Base-by-base conservation (phyloP, 805 yeast species). In the Wickerhamomyces sydowiorum region DNA sequence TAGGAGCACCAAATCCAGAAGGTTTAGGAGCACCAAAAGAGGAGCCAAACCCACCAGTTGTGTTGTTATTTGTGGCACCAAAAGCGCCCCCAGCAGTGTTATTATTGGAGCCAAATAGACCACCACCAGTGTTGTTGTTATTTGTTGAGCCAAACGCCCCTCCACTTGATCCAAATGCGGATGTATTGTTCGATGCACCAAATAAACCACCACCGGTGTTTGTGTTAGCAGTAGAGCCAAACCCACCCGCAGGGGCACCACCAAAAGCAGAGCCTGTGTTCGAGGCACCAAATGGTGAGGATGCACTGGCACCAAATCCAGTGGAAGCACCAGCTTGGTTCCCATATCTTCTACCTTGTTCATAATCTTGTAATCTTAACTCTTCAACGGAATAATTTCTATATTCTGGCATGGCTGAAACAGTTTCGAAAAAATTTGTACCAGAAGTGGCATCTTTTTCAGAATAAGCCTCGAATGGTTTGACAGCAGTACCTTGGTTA, bases 381-480 rank as follows among this genome's bases (percentile, higher is more conserved):
- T 93, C 99, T 61, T 89, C 97, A 56, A 81, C 76, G 0, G 96
- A 86, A 53, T 63, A 86, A 52, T 80, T 80, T 52, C 74, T 75
- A 59, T 91, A 93, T 61, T 88, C 96, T 5, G 95, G 96, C 97
- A 93, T 90, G 36, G 86, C 76, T 10, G 86, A 69, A 47, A 93
- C 83, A 52, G 79, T 79, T 62, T 91, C 87, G 64, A 70, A 90
- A 38, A 71, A 64, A 42, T 78, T 80, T 18, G 70, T 67, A 7
- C 76, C 74, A 25, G 78, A 75, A 12, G 80, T 68, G 4, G 70
- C 60, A 56, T 90, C 97, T 54, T 83, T 85, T 60, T 91, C 97
- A 28, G 72, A 69, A 49, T 63, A 72, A 8, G 89, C 74, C 39
- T 78, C 70, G 59, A 80, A 90, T 1, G 96, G 91, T 51, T 73